Conservation (phyloP, 352 stramenopile genomes). For the Pythium monospermum region DNA sequence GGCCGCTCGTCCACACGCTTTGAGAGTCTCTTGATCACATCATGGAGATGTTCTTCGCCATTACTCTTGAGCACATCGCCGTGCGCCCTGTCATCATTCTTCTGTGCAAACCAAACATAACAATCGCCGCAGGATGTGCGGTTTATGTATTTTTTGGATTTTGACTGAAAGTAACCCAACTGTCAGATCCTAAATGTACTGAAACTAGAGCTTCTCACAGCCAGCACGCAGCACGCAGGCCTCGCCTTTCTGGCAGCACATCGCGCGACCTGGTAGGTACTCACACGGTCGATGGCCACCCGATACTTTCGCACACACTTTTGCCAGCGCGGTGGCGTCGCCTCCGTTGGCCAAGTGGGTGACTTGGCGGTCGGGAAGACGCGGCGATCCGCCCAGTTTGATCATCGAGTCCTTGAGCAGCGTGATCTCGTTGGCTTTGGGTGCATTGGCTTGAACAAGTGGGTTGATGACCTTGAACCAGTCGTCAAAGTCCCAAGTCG, state of each 20-base stretch:
- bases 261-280: conserved; percentile 53
- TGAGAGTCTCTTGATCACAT: no score
- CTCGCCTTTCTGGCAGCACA: conserved; percentile 70
- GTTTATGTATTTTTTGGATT: no score
- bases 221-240: conserved; percentile 59
- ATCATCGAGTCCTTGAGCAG: conserved; percentile 12
- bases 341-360: conserved; percentile 37
- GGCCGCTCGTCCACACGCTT: no score
- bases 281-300: conserved; percentile 51
- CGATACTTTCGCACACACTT: conserved; percentile 29
- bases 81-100: no score
- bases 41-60: no score
- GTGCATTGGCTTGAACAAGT: conserved; percentile 29
- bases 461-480: conserved; percentile 53
- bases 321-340: conserved; percentile 29
- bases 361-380: conserved; percentile 48
- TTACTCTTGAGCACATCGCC: no score
- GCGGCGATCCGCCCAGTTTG: conserved; percentile 34
- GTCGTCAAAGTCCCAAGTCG: conserved; percentile 45
- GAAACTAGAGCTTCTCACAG: conserved; percentile 27
- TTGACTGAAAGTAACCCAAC: neutral
- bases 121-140: no score
- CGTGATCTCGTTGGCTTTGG: neutral
- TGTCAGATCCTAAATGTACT: neutral
- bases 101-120: no score